Evolutionary conservation across 352 stramenopile genomes (phyloP), one percentile per base, ranked within the genome.

Genomic region (Phytophthora multivora): DNA sequence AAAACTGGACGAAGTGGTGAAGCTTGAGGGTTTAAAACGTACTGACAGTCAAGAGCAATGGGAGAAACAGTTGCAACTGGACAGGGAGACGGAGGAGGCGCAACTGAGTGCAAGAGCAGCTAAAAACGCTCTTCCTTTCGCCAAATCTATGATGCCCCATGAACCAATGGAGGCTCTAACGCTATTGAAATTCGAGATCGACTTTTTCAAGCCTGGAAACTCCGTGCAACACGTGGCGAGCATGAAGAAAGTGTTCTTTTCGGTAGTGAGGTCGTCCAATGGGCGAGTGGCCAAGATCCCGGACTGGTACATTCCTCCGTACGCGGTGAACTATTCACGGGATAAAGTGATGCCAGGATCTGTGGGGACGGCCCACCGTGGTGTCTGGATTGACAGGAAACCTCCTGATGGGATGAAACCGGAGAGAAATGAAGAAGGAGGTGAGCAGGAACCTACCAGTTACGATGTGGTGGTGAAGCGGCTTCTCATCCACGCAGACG

Each of bases 171-270:
- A 76, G 30, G 68, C 68, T 2, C 33, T 76, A 21, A 76, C 68
- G 26, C n/a, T 76, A 19, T 30, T 76, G 8, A 76, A 76, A 28
- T 76, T 64, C 19, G 68, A 76, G 35, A 72, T 76, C 3, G 68
- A 76, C 40, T 73, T 56, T 21, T 72, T 61, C 49, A 68, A 64
- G 45, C 28, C 53, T 13, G 48, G 33, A 18, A 72, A 76, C 35
- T 66, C 63, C 1, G 25, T 31, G 5, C 56, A 51, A 10, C 68
- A 76, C n/a, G 63, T 69, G 25, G 63, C 63, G 0, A 66, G 52
- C 21, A 76, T 76, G 68, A 76, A 72, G 33, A 65, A 64, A 19
- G 58, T 75, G 0, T 75, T 75, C 41, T 75, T 75, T 36, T 65
- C 50, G 7, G 60, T 75, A 4, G 66, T 75, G 19, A 30, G 66